These are phyloP conservation scores for Leishmania aethiopica DNA, from an alignment of 208 protist species.

Conservation along the genomic window DNA sequence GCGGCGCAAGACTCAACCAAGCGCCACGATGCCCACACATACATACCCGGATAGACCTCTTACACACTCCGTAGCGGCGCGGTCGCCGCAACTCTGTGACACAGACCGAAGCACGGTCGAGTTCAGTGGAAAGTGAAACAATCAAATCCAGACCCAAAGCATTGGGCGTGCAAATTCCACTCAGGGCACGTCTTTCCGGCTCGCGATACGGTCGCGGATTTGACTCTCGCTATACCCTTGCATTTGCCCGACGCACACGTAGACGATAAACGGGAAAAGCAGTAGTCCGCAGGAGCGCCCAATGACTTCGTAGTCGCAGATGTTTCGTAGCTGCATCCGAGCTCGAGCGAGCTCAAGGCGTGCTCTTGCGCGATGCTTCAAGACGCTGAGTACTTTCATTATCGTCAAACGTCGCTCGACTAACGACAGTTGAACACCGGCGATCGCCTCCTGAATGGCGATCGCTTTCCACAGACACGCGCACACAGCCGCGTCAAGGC, in stretches of 20 bases:
- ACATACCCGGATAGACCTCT: not conserved
- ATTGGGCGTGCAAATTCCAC: not conserved
- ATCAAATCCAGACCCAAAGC: not conserved
- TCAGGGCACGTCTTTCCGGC: not conserved
- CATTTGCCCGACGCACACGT: slow-evolving; percentile 68
- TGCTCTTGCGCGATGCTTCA: slow-evolving; percentile 34
- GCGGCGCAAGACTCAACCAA: not conserved
- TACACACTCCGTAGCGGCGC: not conserved
- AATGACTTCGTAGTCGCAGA: slow-evolving; percentile 74
- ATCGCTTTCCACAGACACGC: not conserved
- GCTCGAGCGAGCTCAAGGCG: slow-evolving; percentile 62
- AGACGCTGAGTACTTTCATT: slow-evolving; percentile 36
- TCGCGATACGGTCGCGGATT: slow-evolving; percentile 39
- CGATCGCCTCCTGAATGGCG: not conserved
- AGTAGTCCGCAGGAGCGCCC: slow-evolving; percentile 77
- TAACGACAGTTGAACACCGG: not conserved
- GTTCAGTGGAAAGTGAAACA: not conserved
- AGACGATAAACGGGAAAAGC: slow-evolving; percentile 75
- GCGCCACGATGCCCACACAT: not conserved
- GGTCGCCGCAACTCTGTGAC: not conserved
- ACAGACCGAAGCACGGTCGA: not conserved
- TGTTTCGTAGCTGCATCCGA: slow-evolving; percentile 58
- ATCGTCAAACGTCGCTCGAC: slow-evolving; percentile 33
- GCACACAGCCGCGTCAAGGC: not conserved
- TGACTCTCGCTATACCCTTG: slow-evolving; percentile 53